A percentile compares a stretch with the other conserved stretches of the same genome.
Evolutionary conservation across 2,329 filamentous ascomycete genomes (phyloP).

Genomic region (Metarhizium brunneum): DNA sequence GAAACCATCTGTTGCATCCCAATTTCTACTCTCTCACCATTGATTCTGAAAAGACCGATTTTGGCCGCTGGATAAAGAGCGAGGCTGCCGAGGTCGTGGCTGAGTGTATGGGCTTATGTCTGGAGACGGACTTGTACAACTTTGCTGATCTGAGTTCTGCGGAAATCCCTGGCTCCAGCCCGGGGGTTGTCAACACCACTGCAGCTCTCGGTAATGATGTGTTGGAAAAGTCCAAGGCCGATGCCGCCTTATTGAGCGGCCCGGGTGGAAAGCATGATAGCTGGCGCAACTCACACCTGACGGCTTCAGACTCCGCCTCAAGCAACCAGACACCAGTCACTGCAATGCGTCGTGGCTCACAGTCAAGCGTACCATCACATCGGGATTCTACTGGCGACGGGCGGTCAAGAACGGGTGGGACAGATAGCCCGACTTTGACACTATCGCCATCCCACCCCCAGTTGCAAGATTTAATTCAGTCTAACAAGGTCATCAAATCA

Average conservation of each 20-base stretch:
- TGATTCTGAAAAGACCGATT: constrained; percentile 70
- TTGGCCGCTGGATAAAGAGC: constrained; percentile 69
- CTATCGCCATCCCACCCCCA: constrained; percentile 43
- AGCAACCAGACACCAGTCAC: constrained; percentile 28
- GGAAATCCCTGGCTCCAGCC: constrained; percentile 2
- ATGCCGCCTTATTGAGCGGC: constrained; percentile 31
- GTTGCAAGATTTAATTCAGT: constrained; percentile 50
- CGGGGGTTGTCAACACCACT: constrained; percentile 13
- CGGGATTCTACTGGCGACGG: constrained; percentile 34
- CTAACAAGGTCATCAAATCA: constrained; percentile 49
- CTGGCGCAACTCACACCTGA: constrained; percentile 46
- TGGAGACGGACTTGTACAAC: constrained; percentile 17
- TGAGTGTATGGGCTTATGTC: constrained; percentile 64
- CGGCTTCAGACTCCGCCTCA: constrained; percentile 33
- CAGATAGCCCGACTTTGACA: constrained; percentile 54
- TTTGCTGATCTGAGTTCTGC: constrained; percentile 12
- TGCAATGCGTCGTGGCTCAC: constrained; percentile 32
- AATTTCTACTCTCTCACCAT: constrained; percentile 75
- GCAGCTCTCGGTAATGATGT: constrained; percentile 18
- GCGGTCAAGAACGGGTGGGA: constrained; percentile 25
- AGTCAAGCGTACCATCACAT: constrained; percentile 41
- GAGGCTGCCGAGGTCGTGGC: constrained; percentile 73
- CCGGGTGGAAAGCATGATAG: constrained; percentile 29
- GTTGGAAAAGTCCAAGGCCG: constrained; percentile 22
- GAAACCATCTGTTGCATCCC: constrained; percentile 67